These are phyloP conservation scores for Pestalotiopsis sp. DNA, from an alignment of 2,329 filamentous ascomycete genomes.

Conservation along the genomic window DNA sequence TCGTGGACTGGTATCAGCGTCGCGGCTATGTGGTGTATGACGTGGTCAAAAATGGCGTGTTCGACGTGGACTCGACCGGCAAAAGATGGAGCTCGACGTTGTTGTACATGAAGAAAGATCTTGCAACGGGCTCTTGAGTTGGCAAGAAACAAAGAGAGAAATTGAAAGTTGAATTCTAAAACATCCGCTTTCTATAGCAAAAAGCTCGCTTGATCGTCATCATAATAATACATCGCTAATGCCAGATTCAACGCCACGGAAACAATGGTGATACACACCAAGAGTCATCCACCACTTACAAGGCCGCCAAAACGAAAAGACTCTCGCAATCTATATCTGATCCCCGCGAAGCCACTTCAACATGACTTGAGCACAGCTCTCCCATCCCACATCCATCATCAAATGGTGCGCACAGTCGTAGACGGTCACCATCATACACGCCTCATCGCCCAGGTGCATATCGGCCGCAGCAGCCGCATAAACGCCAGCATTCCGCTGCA, in stretches of 20 bases:
- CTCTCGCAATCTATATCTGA: neutral
- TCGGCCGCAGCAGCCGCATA: conserved; percentile 2
- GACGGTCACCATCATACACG: conserved; percentile 5
- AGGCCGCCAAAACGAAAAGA: neutral
- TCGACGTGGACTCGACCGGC: conserved; percentile 22
- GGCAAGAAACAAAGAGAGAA: too few relatives aligned
- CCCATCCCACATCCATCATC: conserved; percentile 19
- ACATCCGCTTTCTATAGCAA: too few relatives aligned
- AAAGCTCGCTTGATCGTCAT: neutral
- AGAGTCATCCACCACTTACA: neutral
- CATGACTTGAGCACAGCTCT: conserved; percentile 13
- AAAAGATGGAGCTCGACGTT: conserved; percentile 18
- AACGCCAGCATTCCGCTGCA: conserved; percentile 1
- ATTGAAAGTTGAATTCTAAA: too few relatives aligned
- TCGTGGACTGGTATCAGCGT: conserved; percentile 27
- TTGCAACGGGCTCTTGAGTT: neutral
- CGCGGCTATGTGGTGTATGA: conserved; percentile 24
- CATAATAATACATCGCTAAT: neutral
- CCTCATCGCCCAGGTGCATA: neutral
- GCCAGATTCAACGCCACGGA: neutral
- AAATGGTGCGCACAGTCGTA: conserved; percentile 13
- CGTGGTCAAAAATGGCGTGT: conserved; percentile 16
- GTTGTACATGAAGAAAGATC: conserved; percentile 21
- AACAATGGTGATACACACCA: neutral
- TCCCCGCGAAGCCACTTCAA: conserved; percentile 13